Base-by-base conservation (phyloP, 2,329 filamentous ascomycete genomes). In the Tetracladium maxilliforme region DNA sequence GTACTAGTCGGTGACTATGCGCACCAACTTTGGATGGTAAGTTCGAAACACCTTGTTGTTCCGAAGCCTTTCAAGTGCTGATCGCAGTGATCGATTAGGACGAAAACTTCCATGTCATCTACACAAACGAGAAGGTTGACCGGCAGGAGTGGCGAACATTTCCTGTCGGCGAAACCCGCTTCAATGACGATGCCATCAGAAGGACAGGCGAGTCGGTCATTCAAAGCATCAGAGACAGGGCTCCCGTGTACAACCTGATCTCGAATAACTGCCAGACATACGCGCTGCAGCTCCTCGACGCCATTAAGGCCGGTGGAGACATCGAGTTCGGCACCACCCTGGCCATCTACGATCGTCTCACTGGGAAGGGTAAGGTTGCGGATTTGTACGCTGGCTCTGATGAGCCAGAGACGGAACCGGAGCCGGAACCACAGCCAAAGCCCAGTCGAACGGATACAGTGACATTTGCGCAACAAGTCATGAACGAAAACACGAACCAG, bases 211-310 rank as follows among this genome's bases (percentile, higher is more conserved):
- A 69, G 29, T 58, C 57, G 33, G 57, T 61, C 0, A 69, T 70
- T 18, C 51, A 58, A 12, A 52, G 53, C 10, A 68, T 70, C 38
- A 46, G 64, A 6, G 42, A 52, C 17, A 53, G 47, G 24, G 51
- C 54, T 7, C 53, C 63, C 0, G 58, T 48, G 1, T 70, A 70
- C 42, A 68, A 69, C 27, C 51, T 70, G 28, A 68, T 70, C 39
- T 61, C 51, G 33, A 70, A 70, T 41, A 70, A 70, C 42, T 70
- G 65, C 40, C 65, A 70, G 34, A 69, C 61, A 11, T 70, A 62
- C 30, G 64, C 61, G 1, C 37, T 66, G 10, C 45, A 54, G 22
- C 44, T 69, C 10, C 54, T 70, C 6, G 61, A 69, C 29, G 58
- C 60, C 16, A 63, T 70, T 29, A 60, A 66, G 30, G 49, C 61